phyloP scores from a whole-genome alignment of 768 basidiomycete genomes.

The Termitomyces sp. region DNA sequence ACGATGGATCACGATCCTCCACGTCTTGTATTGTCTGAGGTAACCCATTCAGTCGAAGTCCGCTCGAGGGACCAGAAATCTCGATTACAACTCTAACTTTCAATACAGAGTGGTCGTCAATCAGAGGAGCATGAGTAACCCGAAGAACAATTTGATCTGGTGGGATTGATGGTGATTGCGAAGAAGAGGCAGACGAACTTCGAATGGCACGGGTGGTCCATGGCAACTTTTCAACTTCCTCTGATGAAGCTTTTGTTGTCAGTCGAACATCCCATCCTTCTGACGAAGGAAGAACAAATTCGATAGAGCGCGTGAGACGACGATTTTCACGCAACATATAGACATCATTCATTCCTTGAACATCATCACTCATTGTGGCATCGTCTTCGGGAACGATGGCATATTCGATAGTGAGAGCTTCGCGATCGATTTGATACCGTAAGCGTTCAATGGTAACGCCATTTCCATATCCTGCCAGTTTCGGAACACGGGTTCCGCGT shows the following conservation, averaged over 20 bases:
- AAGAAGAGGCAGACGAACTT: slow-evolving; percentile 27
- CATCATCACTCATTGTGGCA: slow-evolving; percentile 24
- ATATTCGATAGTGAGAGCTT: slow-evolving; percentile 80
- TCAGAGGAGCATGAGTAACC: slow-evolving; percentile 65
- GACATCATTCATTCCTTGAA: slow-evolving; percentile 58
- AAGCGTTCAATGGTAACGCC: slow-evolving; percentile 78
- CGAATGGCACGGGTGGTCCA: slow-evolving; percentile 65
- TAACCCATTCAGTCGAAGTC: slow-evolving; percentile 83
- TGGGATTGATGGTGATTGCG: slow-evolving; percentile 24
- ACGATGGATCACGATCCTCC: slow-evolving; percentile 63
- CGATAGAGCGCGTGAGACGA: slow-evolving; percentile 69
- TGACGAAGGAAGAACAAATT: slow-evolving; percentile 69
- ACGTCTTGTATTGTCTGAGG: slow-evolving; percentile 60
- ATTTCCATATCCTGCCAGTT: slow-evolving; percentile 71
- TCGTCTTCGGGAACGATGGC: slow-evolving; percentile 75
- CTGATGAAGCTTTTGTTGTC: slow-evolving; percentile 66
- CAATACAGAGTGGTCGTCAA: slow-evolving; percentile 71
- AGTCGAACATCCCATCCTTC: slow-evolving; percentile 89
- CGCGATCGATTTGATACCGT: slow-evolving; percentile 76
- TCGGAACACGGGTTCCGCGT: slow-evolving; percentile 70
- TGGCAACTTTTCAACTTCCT: slow-evolving; percentile 64
- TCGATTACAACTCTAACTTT: slow-evolving; percentile 81
- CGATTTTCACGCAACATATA: slow-evolving; percentile 59
- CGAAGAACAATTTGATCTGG: slow-evolving; percentile 56
- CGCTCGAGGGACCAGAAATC: slow-evolving; percentile 68